Base-by-base conservation (phyloP, 176 grass and related monocot genomes). In the Cenchrus purpureus region DNA sequence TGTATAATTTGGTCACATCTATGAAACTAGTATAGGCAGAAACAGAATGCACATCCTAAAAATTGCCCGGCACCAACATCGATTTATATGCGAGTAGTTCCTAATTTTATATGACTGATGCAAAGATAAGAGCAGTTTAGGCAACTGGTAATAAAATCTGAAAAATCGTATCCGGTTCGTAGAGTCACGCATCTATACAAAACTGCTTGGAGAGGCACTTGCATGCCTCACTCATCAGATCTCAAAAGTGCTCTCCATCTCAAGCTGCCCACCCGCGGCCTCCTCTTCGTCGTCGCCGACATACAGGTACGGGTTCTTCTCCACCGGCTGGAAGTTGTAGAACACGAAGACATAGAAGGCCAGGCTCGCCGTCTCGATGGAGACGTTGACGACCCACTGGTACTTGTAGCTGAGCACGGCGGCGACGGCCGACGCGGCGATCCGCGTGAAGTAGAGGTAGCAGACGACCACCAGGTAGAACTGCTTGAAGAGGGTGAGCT, bases 401-500 rank as follows among this genome's bases (percentile, higher is more conserved):
- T 87, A 87, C 84, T 20, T 84, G 84, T 91, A 91, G 78, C 73
- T 86, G 54, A 94, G 89, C 80, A 91, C 32, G 20, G 77, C 77
- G 28, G 80, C 73, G 32, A 89, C 79, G 7, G 92, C 86, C 0
- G 84, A 84, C 0, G 75, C 84, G 34, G 87, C 87, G 73, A 94
- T 89, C 28, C 87, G 68, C 0, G 92, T 94, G 92, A 91, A 91
- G 89, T 94, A 94, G 51, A 94, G 89, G 52, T 94, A 94, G 12
- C 84, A 78, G 58, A 94, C 84, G 3, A 94, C 84, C 0, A 94
- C 89, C 2, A 89, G 53, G 84, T 91, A 94, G 89, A 91, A 94
- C 77, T 89, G 66, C 77, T 89, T 91, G 92, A 94, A 94, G 60
- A 94, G 87, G 0, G 87, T 91, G 64, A 94, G 92, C 89, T 94